Conservation (phyloP, 2,329 filamentous ascomycete species). For the Botrytis medusae region DNA sequence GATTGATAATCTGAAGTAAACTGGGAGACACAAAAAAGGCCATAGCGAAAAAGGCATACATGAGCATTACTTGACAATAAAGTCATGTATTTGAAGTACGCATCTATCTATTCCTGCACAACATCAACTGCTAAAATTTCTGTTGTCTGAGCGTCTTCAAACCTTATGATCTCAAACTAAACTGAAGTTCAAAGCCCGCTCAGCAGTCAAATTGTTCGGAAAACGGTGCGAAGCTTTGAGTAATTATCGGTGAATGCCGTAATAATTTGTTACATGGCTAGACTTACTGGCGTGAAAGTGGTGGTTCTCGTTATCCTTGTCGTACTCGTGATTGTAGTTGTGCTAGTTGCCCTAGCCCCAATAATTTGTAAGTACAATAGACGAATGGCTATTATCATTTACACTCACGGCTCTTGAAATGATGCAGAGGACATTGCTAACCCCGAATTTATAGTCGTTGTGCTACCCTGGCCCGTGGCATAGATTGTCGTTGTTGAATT, state of each 20-base stretch:
- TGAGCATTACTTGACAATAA: no score
- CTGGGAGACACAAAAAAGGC: background rate
- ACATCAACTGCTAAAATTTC: background rate
- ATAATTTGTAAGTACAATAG: background rate
- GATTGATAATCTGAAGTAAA: no score
- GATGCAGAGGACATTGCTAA: background rate
- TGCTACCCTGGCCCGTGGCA: background rate
- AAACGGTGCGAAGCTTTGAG: background rate
- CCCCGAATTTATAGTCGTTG: background rate
- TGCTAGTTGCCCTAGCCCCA: background rate
- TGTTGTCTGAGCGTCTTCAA: background rate
- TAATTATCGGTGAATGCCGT: background rate
- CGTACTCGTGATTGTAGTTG: constrained; percentile 10
- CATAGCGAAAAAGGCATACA: background rate
- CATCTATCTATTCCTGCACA: background rate
- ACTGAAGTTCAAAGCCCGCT: background rate
- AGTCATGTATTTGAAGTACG: background rate
- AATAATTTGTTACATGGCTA: background rate
- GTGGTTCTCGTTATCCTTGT: constrained; percentile 1
- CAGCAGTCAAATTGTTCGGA: background rate
- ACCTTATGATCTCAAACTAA: background rate
- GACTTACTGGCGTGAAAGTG: constrained; percentile 2
- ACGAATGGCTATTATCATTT: background rate
- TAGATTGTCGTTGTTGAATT: constrained; percentile 9
- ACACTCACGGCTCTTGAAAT: background rate